Percentiles rank a stretch among this genome's conserved stretches.
Evolutionary conservation across 345 rosid species (phyloP).

Genomic region (Brassica juncea): DNA sequence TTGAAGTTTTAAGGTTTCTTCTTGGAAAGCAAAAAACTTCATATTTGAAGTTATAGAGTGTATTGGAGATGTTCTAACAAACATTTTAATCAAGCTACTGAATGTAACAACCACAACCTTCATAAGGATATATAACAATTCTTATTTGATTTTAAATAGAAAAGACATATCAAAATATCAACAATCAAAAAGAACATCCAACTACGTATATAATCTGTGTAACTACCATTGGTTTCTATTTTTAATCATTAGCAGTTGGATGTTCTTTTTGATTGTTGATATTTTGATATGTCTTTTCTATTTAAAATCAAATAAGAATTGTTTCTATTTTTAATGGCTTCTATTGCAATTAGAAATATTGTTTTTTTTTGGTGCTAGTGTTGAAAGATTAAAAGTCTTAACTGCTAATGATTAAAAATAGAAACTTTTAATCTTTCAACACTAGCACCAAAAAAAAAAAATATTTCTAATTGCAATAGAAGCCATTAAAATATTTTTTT

Average conservation of each 20-base stretch:
- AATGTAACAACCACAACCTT: not conserved
- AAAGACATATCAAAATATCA: not conserved
- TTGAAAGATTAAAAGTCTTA: not conserved
- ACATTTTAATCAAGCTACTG: not conserved
- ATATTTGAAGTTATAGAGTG: too few relatives aligned
- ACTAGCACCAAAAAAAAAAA: too few relatives aligned
- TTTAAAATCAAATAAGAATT: not conserved
- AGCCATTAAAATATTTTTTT: not conserved
- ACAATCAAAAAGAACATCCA: not conserved
- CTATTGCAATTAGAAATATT: not conserved
- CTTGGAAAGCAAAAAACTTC: too few relatives aligned
- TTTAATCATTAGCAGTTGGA: constrained; percentile 21
- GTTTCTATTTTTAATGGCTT: too few relatives aligned
- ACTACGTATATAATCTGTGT: not conserved
- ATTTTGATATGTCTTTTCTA: not conserved
- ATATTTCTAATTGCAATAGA: not conserved
- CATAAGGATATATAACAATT: not conserved
- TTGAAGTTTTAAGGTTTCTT: too few relatives aligned
- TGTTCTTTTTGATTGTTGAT: not conserved
- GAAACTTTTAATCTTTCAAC: not conserved
- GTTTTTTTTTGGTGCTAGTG: not conserved
- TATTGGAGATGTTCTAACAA: too few relatives aligned
- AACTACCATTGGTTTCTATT: constrained; percentile 3
- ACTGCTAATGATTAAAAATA: too few relatives aligned
- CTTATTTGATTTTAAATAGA: not conserved